phyloP scores from a whole-genome alignment of 1,284 basidiomycete species.

The Bondarzewia mesenterica region DNA sequence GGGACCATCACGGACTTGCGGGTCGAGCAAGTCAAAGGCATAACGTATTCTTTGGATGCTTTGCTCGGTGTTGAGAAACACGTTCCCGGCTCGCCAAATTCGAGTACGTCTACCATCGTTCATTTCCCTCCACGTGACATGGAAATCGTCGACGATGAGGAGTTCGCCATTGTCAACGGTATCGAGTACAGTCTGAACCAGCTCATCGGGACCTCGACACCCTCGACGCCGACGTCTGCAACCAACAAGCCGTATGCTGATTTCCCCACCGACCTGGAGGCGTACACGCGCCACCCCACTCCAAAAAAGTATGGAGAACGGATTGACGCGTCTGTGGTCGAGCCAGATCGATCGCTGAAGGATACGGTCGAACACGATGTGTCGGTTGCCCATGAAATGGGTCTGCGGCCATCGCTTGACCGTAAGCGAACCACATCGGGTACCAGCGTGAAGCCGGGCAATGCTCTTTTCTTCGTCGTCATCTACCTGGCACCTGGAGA shows the following conservation, averaged over 20 bases:
- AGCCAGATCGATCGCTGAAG: constrained; percentile 39
- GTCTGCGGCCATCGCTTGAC: constrained; percentile 38
- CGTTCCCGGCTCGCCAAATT: constrained; percentile 17
- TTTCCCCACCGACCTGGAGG: constrained; percentile 21
- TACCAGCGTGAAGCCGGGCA: constrained; percentile 52
- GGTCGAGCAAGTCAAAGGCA: constrained; percentile 97
- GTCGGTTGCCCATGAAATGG: constrained; percentile 63
- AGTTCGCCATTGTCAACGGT: constrained; percentile 95
- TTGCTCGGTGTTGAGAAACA: constrained; percentile 71
- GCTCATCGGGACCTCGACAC: constrained; percentile 51
- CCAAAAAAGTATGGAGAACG: constrained; percentile 52
- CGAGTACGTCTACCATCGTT: constrained; percentile 28
- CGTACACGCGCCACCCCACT: constrained; percentile 19
- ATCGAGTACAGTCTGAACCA: constrained; percentile 91
- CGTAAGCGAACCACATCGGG: constrained; percentile 34
- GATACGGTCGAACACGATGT: constrained; percentile 57
- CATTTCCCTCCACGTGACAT: constrained; percentile 39
- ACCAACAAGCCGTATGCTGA: constrained; percentile 15
- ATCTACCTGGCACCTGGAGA: constrained; percentile 98
- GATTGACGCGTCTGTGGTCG: constrained; percentile 58
- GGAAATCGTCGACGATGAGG: constrained; percentile 64
- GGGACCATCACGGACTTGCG: constrained; percentile 77
- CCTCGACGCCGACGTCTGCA: constrained; percentile 18
- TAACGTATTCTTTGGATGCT: constrained; percentile 93
- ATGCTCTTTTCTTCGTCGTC: constrained; percentile 87